Percentiles rank a stretch among this genome's conserved stretches.
These are phyloP conservation scores for Dactylorhiza incarnata DNA, from an alignment of 106 monocot species.

Conservation along the genomic window DNA sequence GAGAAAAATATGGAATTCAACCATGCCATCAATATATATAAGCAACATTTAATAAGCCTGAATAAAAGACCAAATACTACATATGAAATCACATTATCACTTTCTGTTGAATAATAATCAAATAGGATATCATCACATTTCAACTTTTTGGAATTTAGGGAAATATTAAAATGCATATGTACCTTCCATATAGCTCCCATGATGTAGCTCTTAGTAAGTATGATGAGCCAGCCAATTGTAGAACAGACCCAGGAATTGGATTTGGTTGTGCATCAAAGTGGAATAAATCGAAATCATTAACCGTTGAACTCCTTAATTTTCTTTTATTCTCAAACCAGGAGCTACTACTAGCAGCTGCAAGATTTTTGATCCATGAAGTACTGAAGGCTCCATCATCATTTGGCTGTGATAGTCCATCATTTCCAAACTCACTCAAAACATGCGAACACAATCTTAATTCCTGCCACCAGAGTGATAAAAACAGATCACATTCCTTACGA, in stretches of 20 bases:
- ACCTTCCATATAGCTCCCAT: constrained; percentile 99
- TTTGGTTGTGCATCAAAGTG: constrained; percentile 69
- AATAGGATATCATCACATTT: too few species aligned
- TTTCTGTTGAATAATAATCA: too few species aligned
- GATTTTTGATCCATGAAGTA: constrained; percentile 87
- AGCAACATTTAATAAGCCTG: too few species aligned
- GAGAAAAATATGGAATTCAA: too few species aligned
- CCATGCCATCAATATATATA: too few species aligned
- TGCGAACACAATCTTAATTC: constrained; percentile 73
- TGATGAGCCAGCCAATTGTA: constrained; percentile 87
- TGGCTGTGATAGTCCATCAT: constrained; percentile 50
- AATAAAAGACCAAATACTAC: too few species aligned
- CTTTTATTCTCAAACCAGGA: constrained; percentile 18
- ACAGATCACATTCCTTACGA: neutral
- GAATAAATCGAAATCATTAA: constrained; percentile 77
- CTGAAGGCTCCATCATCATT: constrained; percentile 81
- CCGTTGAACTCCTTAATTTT: constrained; percentile 25
- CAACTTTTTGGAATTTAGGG: neutral
- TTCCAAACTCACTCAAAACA: constrained; percentile 70
- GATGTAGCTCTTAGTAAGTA: constrained; percentile 83
- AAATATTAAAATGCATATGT: neutral
- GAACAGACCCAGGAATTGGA: constrained; percentile 72
- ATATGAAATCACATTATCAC: too few species aligned
- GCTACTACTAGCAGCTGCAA: constrained; percentile 21
- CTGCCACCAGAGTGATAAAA: constrained; percentile 26